These are phyloP conservation scores for Niebla homalea DNA, from an alignment of 495 filamentous ascomycete genomes.

Conservation along the genomic window DNA sequence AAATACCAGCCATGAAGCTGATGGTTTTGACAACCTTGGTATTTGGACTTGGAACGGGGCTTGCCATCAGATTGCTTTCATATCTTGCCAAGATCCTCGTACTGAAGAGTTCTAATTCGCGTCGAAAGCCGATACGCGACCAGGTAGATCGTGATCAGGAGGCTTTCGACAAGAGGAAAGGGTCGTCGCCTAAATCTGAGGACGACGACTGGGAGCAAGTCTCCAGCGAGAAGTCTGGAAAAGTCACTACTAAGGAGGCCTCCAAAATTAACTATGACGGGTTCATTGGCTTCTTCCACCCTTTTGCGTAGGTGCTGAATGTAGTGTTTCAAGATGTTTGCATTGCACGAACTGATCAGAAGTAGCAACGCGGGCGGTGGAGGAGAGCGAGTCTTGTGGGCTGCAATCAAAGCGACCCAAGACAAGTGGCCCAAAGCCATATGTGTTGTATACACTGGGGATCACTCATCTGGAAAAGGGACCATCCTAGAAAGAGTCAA, in stretches of 20 bases:
- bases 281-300: conserved; percentile 90
- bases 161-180: conserved; percentile 29
- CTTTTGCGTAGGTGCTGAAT: conserved; percentile 36
- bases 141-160: conserved; percentile 47
- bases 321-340: neutral
- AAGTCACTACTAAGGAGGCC: conserved; percentile 37
- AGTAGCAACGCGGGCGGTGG: conserved; percentile 86
- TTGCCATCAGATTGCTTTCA: conserved; percentile 16
- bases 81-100: conserved; percentile 13
- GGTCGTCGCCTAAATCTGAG: conserved; percentile 23
- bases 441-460: conserved; percentile 87
- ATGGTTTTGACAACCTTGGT: too few relatives aligned
- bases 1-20: too few relatives aligned
- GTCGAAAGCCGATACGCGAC: conserved; percentile 46
- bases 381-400: conserved; percentile 93
- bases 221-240: conserved; percentile 39
- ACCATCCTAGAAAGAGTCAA: conserved; percentile 66
- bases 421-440: conserved; percentile 76
- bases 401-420: conserved; percentile 84
- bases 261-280: conserved; percentile 56
- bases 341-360: neutral
- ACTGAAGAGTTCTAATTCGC: conserved; percentile 31
- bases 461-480: conserved; percentile 71
- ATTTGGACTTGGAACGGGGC: too few relatives aligned
- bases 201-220: conserved; percentile 71